Evolutionary conservation across 768 basidiomycete species (phyloP), one percentile per base, ranked within the genome.

Genomic region (Panellus pusillus): DNA sequence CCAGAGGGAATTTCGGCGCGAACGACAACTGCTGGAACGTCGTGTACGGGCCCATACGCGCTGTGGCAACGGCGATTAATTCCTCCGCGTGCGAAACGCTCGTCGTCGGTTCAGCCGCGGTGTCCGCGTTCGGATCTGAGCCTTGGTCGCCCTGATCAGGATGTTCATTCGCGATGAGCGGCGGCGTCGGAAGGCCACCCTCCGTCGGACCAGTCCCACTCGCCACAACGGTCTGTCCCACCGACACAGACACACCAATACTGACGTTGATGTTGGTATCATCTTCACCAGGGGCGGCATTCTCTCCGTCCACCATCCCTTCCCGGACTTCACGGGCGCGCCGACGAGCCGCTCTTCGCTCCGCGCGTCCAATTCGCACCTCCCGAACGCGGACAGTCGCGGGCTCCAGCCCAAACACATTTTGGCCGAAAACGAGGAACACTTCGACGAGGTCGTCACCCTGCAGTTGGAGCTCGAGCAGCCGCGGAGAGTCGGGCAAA

Each of bases 321-420:
- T 76, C 73, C 41, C 84, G 76, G 32, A 78, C 78, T 65, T 88
- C 89, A 31, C 91, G 81, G 13, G 88, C 84, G 47, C 92, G 79
- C 51, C 93, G 79, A 31, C 93, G 78, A 18, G 92, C 90, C 11
- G 92, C 91, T 54, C 93, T 73, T 29, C 93, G 80, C 68, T 94
- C 93, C 2, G 90, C 89, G 4, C 93, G 83, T 7, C 91, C 93
- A 40, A 95, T 92, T 31, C 93, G 80, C 19, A 96, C 93, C 68
- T 96, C 93, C 5, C 93, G 84, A n/a, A 96, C 93, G 24, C 93
- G 82, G 17, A 96, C 93, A 0, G 93, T 96, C 2, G 92, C 92
- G 9, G 93, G 93, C 66, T 95, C 93, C 35, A 95, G 72, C 11
- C 93, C 93, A 65, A 95, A 95, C 27, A 95, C 89, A 58, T 93